Conservation (phyloP, 2,329 filamentous ascomycete genomes). For the Arachnomyces sp. region DNA sequence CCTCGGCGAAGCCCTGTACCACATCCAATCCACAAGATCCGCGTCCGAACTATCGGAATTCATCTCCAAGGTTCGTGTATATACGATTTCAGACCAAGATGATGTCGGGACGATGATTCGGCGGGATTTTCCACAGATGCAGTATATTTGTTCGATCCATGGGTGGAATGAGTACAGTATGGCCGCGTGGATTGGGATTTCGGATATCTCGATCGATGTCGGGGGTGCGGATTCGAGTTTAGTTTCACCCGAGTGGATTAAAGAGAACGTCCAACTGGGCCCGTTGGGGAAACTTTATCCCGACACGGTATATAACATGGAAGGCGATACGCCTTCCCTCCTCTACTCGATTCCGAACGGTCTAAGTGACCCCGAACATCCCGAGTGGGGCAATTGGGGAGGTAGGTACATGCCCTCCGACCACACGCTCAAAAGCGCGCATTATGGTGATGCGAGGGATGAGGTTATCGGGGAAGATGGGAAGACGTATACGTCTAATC, state of each 20-base stretch:
- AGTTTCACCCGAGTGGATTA: conserved; percentile 45
- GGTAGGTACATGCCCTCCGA: conserved; percentile 27
- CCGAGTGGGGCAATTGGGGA: conserved; percentile 37
- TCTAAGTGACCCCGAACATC: conserved; percentile 29
- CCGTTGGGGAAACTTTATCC: conserved; percentile 40
- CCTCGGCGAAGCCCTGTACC: conserved; percentile 42
- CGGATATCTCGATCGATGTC: conserved; percentile 41
- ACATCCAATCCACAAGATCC: conserved; percentile 12
- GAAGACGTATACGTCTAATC: conserved; percentile 28
- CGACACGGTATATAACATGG: conserved; percentile 43
- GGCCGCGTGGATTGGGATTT: conserved; percentile 51
- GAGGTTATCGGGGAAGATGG: conserved; percentile 26
- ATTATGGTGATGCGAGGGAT: conserved; percentile 29
- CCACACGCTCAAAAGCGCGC: background rate
- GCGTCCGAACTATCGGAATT: conserved; percentile 28
- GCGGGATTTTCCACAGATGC: conserved; percentile 44
- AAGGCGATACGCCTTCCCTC: conserved; percentile 42
- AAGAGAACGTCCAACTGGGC: conserved; percentile 46
- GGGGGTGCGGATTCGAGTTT: conserved; percentile 42
- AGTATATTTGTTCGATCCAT: conserved; percentile 50
- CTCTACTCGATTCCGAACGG: conserved; percentile 37
- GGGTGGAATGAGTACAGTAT: conserved; percentile 48
- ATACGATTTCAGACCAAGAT: conserved; percentile 53
- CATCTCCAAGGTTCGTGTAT: conserved; percentile 40
- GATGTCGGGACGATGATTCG: conserved; percentile 51